phyloP scores from a whole-genome alignment of 352 stramenopile genomes.

The Globisporangium lucens region DNA sequence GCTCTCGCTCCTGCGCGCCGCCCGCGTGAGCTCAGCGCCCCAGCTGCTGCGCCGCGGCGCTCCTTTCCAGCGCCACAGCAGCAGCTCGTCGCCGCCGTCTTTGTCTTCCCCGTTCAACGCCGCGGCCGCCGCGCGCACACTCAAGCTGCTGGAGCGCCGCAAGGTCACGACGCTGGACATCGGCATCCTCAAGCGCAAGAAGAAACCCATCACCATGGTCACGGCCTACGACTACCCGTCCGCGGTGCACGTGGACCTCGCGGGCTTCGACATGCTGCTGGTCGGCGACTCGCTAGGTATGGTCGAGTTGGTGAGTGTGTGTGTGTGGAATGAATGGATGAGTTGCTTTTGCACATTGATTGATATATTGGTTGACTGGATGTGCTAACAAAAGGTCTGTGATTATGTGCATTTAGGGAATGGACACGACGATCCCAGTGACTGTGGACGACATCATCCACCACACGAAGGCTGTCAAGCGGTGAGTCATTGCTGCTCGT shows the following conservation, averaged over 20 bases:
- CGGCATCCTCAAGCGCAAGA: conserved; percentile 90
- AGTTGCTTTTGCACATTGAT: neutral
- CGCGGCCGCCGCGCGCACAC: conserved; percentile 51
- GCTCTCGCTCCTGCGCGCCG: neutral
- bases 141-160: conserved; percentile 81
- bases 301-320: conserved; percentile 94
- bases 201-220: conserved; percentile 98
- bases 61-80: conserved; percentile 10
- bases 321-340: conserved; percentile 15
- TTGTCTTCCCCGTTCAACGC: conserved; percentile 37
- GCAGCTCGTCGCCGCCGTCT: conserved; percentile 13
- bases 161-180: conserved; percentile 85
- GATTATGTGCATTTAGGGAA: conserved; percentile 41
- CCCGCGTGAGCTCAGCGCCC: neutral
- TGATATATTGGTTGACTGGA: neutral
- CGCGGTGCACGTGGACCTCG: conserved; percentile 96
- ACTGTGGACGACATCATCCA: conserved; percentile 98
- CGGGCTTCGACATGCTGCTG: conserved; percentile 97
- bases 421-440: conserved; percentile 91
- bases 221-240: conserved; percentile 98
- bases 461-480: conserved; percentile 95
- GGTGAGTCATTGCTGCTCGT: conserved; percentile 38
- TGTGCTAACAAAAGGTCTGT: neutral
- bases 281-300: conserved; percentile 98
- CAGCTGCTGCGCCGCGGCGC: conserved; percentile 4